Conservation (phyloP, 2,329 filamentous ascomycete species). For the Diaporthe sp. region DNA sequence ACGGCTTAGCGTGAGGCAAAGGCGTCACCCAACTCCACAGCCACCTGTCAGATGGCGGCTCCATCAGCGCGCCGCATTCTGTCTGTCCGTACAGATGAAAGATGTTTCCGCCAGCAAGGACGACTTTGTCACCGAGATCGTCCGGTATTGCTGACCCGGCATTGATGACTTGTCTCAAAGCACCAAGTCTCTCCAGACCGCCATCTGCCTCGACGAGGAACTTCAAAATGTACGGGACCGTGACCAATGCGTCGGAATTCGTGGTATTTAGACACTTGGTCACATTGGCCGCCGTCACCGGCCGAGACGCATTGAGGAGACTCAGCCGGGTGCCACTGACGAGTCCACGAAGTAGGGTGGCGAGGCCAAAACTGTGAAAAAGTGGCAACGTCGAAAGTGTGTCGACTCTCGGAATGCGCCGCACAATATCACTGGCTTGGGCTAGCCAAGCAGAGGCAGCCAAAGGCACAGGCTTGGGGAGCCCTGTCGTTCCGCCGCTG, state of each 20-base stretch:
- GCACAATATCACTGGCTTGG: conserved; percentile 23
- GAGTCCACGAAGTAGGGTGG: conserved; percentile 23
- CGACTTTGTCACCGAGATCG: conserved; percentile 16
- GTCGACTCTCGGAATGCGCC: conserved; percentile 20
- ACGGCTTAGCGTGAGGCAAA: conserved; percentile 9
- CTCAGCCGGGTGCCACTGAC: conserved; percentile 27
- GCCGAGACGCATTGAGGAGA: conserved; percentile 19
- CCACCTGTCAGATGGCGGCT: conserved; percentile 16
- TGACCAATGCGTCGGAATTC: conserved; percentile 4
- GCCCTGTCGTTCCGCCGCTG: conserved; percentile 31
- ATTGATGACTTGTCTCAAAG: conserved; percentile 25
- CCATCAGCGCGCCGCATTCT: conserved; percentile 26
- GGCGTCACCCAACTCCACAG: conserved; percentile 31
- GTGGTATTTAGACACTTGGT: not conserved
- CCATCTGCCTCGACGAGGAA: conserved; percentile 26
- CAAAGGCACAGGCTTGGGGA: conserved; percentile 29
- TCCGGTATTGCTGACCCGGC: conserved; percentile 27
- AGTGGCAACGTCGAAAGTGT: conserved; percentile 23
- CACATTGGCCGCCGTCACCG: conserved; percentile 12
- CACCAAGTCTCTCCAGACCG: conserved; percentile 4
- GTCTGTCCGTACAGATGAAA: conserved; percentile 32
- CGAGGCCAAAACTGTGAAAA: conserved; percentile 31
- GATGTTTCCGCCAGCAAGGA: not conserved
- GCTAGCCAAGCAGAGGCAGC: conserved; percentile 23
- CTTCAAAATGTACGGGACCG: conserved; percentile 28